A percentile compares a stretch with the other conserved stretches of the same genome.
Conservation (phyloP, 495 filamentous ascomycete species). For the Podospora didyma region DNA sequence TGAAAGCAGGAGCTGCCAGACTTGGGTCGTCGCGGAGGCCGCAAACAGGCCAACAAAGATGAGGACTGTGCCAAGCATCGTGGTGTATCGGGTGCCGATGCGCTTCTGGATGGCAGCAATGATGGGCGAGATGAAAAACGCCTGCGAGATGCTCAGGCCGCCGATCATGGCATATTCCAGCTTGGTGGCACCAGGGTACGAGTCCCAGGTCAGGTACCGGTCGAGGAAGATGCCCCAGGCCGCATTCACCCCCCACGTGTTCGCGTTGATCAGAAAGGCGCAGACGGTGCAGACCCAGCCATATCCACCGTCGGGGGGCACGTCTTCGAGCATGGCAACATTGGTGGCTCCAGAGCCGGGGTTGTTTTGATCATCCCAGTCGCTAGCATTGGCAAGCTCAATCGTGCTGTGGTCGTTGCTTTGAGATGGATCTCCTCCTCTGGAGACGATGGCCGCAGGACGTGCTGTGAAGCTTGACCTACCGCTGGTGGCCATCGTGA, state of each 20-base stretch:
- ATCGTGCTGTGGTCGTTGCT: not conserved
- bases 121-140: constrained; percentile 54
- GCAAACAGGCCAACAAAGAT: constrained; percentile 51
- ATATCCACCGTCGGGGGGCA: constrained; percentile 55
- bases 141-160: constrained; percentile 60
- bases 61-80: constrained; percentile 53
- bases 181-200: constrained; percentile 53
- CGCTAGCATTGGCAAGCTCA: not conserved
- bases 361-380: not conserved
- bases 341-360: not conserved
- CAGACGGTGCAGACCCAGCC: constrained; percentile 55
- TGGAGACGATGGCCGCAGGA: too few relatives aligned
- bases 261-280: constrained; percentile 48
- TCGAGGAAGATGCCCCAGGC: constrained; percentile 55
- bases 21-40: constrained; percentile 52
- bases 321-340: constrained; percentile 6
- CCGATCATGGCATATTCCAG: constrained; percentile 64
- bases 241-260: constrained; percentile 57
- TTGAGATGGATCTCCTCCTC: too few relatives aligned
- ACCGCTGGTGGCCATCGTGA: too few relatives aligned
- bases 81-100: constrained; percentile 47
- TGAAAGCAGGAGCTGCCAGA: constrained; percentile 66
- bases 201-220: constrained; percentile 52
- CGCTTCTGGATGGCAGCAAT: constrained; percentile 50
- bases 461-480: too few relatives aligned